phyloP scores from a whole-genome alignment of 208 protist genomes.

The Leptomonas pyrrhocoris region DNA sequence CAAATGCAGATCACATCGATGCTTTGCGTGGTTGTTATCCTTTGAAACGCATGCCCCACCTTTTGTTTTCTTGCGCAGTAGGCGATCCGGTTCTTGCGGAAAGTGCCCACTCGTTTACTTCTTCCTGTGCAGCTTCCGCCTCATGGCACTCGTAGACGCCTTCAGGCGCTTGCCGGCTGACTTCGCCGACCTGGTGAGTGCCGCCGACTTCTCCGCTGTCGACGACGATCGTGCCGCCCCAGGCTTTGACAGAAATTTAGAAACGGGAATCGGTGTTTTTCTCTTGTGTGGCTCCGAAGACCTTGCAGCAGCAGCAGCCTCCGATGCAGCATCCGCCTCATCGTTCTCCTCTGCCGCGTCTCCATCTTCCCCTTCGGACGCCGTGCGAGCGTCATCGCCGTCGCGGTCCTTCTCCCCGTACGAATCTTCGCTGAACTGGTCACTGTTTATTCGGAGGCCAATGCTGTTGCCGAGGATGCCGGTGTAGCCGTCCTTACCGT shows the following conservation, averaged over 20 bases:
- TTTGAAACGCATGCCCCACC: no score
- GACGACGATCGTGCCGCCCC: not conserved
- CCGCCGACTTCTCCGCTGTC: not conserved
- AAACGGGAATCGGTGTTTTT: conserved; percentile 34
- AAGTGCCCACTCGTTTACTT: conserved; percentile 9
- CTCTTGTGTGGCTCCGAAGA: conserved; percentile 3
- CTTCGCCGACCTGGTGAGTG: conserved; percentile 16
- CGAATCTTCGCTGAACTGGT: conserved; percentile 1
- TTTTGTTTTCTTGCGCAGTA: no score
- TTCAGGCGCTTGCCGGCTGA: conserved; percentile 24
- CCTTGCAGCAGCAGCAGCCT: not conserved
- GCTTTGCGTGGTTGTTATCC: no score
- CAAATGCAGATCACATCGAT: not conserved
- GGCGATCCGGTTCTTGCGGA: no score
- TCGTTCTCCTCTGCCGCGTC: not conserved
- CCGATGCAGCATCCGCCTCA: not conserved
- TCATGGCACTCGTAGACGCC: not conserved
- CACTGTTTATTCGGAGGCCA: not conserved
- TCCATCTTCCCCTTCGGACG: not conserved
- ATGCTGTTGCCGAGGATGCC: not conserved
- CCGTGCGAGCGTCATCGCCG: not conserved
- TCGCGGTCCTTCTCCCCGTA: not conserved
- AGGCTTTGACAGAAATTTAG: conserved; percentile 32
- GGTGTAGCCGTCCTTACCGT: not conserved
- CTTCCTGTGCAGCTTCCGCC: conserved; percentile 36